Percentiles rank a stretch among this genome's conserved stretches.
Conservation (phyloP, 1,139 yeast genomes). For the Taphrina pruni region DNA sequence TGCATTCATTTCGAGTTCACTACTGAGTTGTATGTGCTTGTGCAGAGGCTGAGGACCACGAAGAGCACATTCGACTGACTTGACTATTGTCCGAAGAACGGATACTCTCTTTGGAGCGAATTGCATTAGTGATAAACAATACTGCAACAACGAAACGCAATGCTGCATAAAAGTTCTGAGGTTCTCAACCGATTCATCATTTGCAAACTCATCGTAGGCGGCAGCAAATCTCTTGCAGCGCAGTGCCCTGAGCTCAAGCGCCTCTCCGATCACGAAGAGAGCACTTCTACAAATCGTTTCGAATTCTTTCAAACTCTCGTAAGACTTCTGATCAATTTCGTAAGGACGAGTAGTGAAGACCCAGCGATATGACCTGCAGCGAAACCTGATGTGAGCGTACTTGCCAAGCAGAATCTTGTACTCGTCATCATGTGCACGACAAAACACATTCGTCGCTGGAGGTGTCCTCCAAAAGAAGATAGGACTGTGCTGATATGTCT, state of each 20-base stretch:
- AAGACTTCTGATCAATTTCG: slow-evolving; percentile 17
- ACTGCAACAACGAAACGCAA: slow-evolving; percentile 8
- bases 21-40: not conserved
- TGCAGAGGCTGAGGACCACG: slow-evolving; percentile 8
- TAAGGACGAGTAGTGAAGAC: slow-evolving; percentile 3
- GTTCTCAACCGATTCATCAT: slow-evolving; percentile 11
- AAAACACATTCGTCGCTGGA: slow-evolving; percentile 4
- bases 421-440: slow-evolving; percentile 12
- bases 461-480: slow-evolving; percentile 10
- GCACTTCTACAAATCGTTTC: slow-evolving; percentile 10
- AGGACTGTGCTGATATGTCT: slow-evolving; percentile 4
- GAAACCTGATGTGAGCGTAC: slow-evolving; percentile 1
- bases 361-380: slow-evolving; percentile 4
- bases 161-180: slow-evolving; percentile 2
- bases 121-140: slow-evolving; percentile 6
- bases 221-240: slow-evolving; percentile 11
- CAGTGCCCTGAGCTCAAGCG: slow-evolving; percentile 6
- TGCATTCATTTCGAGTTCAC: not conserved
- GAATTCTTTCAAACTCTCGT: slow-evolving; percentile 6
- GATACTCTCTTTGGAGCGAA: slow-evolving; percentile 3
- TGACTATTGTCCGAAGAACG: not conserved
- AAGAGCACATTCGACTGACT: slow-evolving; percentile 3
- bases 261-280: slow-evolving; percentile 1
- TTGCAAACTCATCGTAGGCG: slow-evolving; percentile 18
- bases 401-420: slow-evolving; percentile 3